Evolutionary conservation across 176 grass and related monocot genomes (phyloP).

Genomic region (Paspalum vaginatum): DNA sequence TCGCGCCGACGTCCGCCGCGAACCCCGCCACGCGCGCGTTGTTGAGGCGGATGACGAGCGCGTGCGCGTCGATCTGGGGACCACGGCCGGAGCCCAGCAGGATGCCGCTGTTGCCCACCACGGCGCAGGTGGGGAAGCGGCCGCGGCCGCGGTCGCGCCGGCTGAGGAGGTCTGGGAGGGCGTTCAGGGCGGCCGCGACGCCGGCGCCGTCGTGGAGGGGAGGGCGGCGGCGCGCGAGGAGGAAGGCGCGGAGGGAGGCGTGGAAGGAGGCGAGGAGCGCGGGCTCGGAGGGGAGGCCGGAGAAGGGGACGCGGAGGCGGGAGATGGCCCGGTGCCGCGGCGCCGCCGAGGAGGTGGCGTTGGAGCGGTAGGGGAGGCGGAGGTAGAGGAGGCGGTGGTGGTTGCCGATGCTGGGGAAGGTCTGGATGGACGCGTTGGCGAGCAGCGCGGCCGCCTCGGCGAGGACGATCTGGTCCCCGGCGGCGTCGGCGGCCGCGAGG

Average conservation of each 20-base stretch:
- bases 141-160: neutral
- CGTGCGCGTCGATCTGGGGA: constrained; percentile 63
- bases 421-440: constrained; percentile 33
- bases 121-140: constrained; percentile 46
- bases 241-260: constrained; percentile 26
- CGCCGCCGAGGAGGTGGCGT: neutral
- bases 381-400: constrained; percentile 39
- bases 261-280: constrained; percentile 39
- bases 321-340: constrained; percentile 35
- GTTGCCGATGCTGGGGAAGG: constrained; percentile 40
- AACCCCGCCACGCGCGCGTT: constrained; percentile 56
- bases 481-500: constrained; percentile 19
- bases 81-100: constrained; percentile 45
- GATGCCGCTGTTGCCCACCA: constrained; percentile 68
- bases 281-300: neutral
- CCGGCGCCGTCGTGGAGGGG: neutral
- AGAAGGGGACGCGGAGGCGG: constrained; percentile 38
- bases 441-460: constrained; percentile 14
- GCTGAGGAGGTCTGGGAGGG: constrained; percentile 29
- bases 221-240: neutral
- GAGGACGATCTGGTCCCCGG: neutral
- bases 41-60: constrained; percentile 82
- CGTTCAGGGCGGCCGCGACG: constrained; percentile 11
- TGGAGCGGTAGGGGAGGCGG: neutral
- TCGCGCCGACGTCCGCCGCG: constrained; percentile 55